These are phyloP conservation scores for Aphanomyces cochlioides DNA, from an alignment of 352 stramenopile genomes.

Conservation along the genomic window DNA sequence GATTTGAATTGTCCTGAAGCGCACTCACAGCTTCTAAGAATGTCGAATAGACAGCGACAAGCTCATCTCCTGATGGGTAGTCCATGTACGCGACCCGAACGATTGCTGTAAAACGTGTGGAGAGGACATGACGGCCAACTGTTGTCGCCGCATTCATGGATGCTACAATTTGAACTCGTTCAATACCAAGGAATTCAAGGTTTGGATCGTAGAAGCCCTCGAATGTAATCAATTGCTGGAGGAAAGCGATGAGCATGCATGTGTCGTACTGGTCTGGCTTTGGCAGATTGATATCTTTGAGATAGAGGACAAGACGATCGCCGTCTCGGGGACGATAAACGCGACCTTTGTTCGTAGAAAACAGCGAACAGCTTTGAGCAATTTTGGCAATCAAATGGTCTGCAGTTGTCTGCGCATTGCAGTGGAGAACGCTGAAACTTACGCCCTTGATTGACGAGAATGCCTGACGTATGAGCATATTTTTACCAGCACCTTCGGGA, in stretches of 20 bases:
- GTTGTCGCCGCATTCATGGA: slow-evolving; percentile 93
- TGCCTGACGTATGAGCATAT: slow-evolving; percentile 91
- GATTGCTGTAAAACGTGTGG: slow-evolving; percentile 91
- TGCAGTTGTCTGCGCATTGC: slow-evolving; percentile 91
- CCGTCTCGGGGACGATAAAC: slow-evolving; percentile 91
- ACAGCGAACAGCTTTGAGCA: slow-evolving; percentile 89
- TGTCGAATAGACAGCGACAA: slow-evolving; percentile 85
- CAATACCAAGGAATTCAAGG: slow-evolving; percentile 91
- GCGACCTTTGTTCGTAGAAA: slow-evolving; percentile 84
- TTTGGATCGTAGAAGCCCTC: slow-evolving; percentile 95
- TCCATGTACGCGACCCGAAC: slow-evolving; percentile 92
- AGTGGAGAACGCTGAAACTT: slow-evolving; percentile 87
- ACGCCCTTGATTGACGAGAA: slow-evolving; percentile 76
- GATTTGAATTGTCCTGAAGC: slow-evolving; percentile 53
- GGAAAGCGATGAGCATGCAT: slow-evolving; percentile 94
- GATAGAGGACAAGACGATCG: slow-evolving; percentile 91
- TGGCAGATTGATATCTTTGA: slow-evolving; percentile 96
- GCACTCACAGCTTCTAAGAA: slow-evolving; percentile 83
- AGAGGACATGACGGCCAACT: slow-evolving; percentile 87
- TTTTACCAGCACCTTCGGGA: slow-evolving; percentile 92
- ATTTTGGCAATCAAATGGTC: slow-evolving; percentile 95
- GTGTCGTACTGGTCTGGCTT: slow-evolving; percentile 94
- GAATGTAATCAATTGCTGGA: slow-evolving; percentile 94
- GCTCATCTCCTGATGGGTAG: slow-evolving; percentile 88
- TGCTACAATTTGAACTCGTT: slow-evolving; percentile 92